These are phyloP conservation scores for Cercospora citrullina DNA, from an alignment of 2,329 filamentous ascomycete genomes.

Conservation along the genomic window DNA sequence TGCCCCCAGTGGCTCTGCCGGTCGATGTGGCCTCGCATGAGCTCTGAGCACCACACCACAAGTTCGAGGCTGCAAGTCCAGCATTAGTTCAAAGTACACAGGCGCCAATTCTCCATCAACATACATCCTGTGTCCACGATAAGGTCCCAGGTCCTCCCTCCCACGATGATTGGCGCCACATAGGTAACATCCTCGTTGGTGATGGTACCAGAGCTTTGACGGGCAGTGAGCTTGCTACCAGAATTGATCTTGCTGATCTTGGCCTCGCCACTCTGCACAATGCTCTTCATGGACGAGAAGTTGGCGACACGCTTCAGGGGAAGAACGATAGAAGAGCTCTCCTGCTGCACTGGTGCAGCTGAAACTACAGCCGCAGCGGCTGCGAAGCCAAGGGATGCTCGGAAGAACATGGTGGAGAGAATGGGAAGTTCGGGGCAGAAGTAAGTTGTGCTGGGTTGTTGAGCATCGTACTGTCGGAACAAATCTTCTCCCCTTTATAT, in stretches of 20 bases:
- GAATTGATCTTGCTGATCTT: conserved; percentile 21
- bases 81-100: conserved; percentile 7
- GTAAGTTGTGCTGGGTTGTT: background rate
- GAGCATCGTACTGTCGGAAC: background rate
- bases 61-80: conserved; percentile 22
- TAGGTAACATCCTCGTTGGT: conserved; percentile 27
- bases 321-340: conserved; percentile 9
- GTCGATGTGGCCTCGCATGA: conserved; percentile 25
- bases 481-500: background rate
- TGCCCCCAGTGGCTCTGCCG: conserved; percentile 22
- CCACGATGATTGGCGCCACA: conserved; percentile 24
- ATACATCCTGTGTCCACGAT: conserved; percentile 28
- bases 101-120: background rate
- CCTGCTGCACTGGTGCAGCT: conserved; percentile 17
- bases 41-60: conserved; percentile 28
- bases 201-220: conserved; percentile 22
- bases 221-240: background rate
- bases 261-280: conserved; percentile 20
- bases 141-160: conserved; percentile 22
- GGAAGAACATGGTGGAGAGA: conserved; percentile 22
- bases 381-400: conserved; percentile 19
- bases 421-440: background rate
- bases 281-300: conserved; percentile 19
- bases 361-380: conserved; percentile 19
- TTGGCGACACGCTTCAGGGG: conserved; percentile 18